Conservation (phyloP, 345 rosid genomes). For the Reutealis trisperma region DNA sequence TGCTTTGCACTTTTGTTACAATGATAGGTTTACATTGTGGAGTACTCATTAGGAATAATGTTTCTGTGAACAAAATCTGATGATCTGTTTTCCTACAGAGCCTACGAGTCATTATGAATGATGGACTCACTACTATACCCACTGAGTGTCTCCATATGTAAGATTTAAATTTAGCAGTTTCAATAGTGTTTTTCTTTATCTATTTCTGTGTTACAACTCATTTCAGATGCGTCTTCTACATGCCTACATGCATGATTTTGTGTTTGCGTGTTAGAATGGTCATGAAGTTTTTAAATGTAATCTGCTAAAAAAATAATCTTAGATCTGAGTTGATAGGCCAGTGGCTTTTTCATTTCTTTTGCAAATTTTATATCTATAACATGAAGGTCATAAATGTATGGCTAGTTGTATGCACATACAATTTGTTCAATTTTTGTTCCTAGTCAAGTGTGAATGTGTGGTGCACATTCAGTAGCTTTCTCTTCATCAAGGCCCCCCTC, state of each 20-base stretch:
- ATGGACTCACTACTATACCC: constrained; percentile 85
- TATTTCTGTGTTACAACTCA: background rate
- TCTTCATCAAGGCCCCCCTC: background rate
- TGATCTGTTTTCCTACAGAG: constrained; percentile 51
- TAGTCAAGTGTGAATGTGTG: background rate
- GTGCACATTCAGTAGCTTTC: background rate
- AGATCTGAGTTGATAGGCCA: background rate
- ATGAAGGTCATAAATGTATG: background rate
- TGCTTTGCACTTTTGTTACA: background rate
- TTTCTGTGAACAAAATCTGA: constrained; percentile 25
- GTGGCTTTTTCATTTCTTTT: background rate
- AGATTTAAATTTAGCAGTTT: constrained; percentile 33
- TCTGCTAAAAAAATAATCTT: background rate
- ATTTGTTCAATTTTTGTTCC: background rate
- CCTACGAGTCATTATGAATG: constrained; percentile 88
- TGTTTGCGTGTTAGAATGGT: background rate
- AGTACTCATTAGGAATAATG: background rate
- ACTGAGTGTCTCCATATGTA: constrained; percentile 80
- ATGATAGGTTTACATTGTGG: background rate
- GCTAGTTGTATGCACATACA: background rate
- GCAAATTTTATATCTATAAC: background rate
- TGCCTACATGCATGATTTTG: background rate
- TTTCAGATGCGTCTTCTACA: background rate
- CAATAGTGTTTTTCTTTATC: background rate
- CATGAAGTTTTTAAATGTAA: constrained; percentile 1